A percentile compares a stretch with the other conserved stretches of the same genome.
Conservation (phyloP, 106 monocot species). For the Dioscorea dumetorum region DNA sequence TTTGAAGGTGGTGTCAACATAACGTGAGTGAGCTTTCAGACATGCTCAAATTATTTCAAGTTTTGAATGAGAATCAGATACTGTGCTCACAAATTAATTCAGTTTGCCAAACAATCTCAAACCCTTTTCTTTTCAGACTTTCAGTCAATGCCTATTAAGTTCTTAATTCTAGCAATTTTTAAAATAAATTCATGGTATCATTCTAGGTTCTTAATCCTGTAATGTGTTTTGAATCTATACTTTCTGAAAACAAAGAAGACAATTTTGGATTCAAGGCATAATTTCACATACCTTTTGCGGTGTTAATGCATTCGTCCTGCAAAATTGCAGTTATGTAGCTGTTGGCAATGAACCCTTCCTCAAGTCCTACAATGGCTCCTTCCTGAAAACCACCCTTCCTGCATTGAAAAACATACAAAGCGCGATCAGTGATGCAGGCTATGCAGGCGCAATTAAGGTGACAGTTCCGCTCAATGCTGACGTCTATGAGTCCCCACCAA, state of each 20-base stretch:
- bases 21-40: not conserved
- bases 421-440: not conserved
- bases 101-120: too few species aligned
- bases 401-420: slow-evolving; percentile 4
- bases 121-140: too few species aligned
- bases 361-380: not conserved
- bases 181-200: too few species aligned
- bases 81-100: too few species aligned
- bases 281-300: not conserved
- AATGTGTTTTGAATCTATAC: too few species aligned
- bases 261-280: not conserved
- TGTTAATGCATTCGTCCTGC: too few species aligned
- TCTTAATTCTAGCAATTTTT: too few species aligned
- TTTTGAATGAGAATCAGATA: not conserved
- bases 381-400: slow-evolving; percentile 1
- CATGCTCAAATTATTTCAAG: not conserved
- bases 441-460: not conserved
- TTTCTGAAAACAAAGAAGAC: too few species aligned
- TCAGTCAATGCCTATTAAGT: too few species aligned
- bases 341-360: slow-evolving; percentile 12
- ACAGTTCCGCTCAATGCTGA: slow-evolving; percentile 8
- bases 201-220: too few species aligned
- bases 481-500: not conserved
- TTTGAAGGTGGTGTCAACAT: not conserved
- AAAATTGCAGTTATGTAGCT: slow-evolving; percentile 1